Evolutionary conservation across 2,329 filamentous ascomycete species (phyloP).

Genomic region (Juglanconis oblonga): DNA sequence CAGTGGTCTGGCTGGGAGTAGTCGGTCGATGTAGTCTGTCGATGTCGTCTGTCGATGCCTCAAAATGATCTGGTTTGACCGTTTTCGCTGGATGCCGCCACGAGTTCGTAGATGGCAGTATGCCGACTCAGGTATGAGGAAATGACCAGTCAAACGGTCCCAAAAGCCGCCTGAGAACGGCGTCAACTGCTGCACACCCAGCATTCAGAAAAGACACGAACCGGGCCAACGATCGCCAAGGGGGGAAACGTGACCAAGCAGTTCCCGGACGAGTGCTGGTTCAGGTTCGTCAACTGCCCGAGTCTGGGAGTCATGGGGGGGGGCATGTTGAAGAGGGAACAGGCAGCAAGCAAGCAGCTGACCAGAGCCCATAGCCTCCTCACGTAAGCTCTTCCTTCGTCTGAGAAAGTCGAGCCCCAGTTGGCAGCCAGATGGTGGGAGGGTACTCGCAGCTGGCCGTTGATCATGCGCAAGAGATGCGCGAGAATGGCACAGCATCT

Average conservation of each 20-base stretch:
- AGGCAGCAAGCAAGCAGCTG: conserved; percentile 19
- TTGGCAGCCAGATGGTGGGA: background rate
- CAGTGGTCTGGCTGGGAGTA: background rate
- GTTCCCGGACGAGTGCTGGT: background rate
- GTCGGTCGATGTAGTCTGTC: too few species aligned
- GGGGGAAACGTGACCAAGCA: conserved; percentile 2
- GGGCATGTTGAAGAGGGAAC: conserved; percentile 5
- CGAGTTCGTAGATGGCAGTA: background rate
- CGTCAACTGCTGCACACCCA: background rate
- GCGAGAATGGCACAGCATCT: too few species aligned
- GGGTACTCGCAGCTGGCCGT: background rate
- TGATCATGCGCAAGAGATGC: background rate
- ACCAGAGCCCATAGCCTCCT: background rate
- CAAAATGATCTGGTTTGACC: background rate
- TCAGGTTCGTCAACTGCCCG: conserved; percentile 7
- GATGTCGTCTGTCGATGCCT: background rate
- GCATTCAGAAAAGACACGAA: background rate
- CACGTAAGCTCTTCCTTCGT: background rate
- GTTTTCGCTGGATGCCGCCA: background rate
- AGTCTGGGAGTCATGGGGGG: conserved; percentile 1
- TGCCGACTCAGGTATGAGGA: background rate
- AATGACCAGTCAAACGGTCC: background rate
- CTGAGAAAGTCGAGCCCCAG: background rate
- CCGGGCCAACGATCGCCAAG: background rate
- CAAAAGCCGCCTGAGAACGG: background rate